Percentiles rank a stretch among this genome's conserved stretches.
phyloP scores from a whole-genome alignment of 257 asterid genomes.

The Paraleonurus japonicus region DNA sequence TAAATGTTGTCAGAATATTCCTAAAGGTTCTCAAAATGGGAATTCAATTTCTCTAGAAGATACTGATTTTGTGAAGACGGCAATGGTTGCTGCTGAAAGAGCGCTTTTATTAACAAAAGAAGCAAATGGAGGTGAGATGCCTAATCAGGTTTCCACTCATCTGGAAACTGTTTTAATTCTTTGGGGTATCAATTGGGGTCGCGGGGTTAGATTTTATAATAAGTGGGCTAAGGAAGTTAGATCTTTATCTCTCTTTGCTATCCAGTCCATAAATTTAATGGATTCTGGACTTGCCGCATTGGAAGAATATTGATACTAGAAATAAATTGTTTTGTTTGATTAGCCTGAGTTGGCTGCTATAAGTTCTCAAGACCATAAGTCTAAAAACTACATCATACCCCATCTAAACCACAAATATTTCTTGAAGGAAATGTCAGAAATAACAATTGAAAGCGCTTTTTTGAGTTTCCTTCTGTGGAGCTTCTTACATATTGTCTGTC shows the following conservation, averaged over 20 bases:
- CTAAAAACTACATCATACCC: not conserved
- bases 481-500: not conserved
- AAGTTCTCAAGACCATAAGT: not conserved
- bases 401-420: not conserved
- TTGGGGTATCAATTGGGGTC: not conserved
- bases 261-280: not conserved
- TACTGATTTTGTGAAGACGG: slow-evolving; percentile 42
- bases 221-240: not conserved
- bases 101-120: slow-evolving; percentile 47
- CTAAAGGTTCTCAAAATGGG: slow-evolving; percentile 22
- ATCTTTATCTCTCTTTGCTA: not conserved
- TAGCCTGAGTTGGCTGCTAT: not conserved
- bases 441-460: not conserved
- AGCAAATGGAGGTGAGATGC: slow-evolving; percentile 41
- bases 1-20: slow-evolving; percentile 31
- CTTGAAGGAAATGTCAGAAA: not conserved
- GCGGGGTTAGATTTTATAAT: not conserved
- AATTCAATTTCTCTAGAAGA: slow-evolving; percentile 28
- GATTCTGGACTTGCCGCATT: not conserved
- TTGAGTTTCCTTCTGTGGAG: not conserved
- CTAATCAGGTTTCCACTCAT: slow-evolving; percentile 10
- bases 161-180: slow-evolving; percentile 1
- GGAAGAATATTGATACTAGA: not conserved
- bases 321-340: not conserved
- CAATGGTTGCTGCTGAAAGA: slow-evolving; percentile 53